phyloP scores from a whole-genome alignment of 345 rosid species.

The Corymbia maculata region DNA sequence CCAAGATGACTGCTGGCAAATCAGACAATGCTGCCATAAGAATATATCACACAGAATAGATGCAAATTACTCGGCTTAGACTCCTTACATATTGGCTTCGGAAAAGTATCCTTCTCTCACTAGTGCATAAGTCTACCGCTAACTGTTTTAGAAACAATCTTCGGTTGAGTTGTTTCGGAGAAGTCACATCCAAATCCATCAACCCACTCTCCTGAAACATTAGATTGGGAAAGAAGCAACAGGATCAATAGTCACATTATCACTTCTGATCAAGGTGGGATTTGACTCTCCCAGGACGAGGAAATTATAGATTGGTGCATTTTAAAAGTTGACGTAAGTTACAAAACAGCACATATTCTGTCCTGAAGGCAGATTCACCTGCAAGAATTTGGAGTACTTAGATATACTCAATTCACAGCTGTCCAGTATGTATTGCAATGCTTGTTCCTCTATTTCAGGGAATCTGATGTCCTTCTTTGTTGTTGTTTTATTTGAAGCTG shows the following conservation, averaged over 20 bases:
- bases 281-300: not conserved
- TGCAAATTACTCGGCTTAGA: not conserved
- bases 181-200: conserved; percentile 91
- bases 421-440: conserved; percentile 66
- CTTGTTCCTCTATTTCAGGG: conserved; percentile 71
- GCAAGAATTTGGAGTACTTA: conserved; percentile 73
- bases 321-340: not conserved
- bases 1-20: not conserved
- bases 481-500: conserved; percentile 66
- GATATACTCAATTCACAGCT: conserved; percentile 84
- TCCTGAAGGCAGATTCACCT: conserved; percentile 31
- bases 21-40: not conserved
- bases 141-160: conserved; percentile 84
- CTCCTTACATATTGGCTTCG: conserved; percentile 83
- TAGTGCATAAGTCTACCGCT: conserved; percentile 84
- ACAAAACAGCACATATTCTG: not conserved
- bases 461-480: conserved; percentile 46
- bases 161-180: conserved; percentile 85
- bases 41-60: not conserved
- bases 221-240: not conserved
- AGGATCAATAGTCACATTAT: not conserved
- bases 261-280: not conserved
- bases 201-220: conserved; percentile 70
- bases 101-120: conserved; percentile 79
- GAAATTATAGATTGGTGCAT: not conserved